A percentile compares a stretch with the other conserved stretches of the same genome.
Conservation (phyloP, 106 monocot genomes). For the Acorus gramineus region DNA sequence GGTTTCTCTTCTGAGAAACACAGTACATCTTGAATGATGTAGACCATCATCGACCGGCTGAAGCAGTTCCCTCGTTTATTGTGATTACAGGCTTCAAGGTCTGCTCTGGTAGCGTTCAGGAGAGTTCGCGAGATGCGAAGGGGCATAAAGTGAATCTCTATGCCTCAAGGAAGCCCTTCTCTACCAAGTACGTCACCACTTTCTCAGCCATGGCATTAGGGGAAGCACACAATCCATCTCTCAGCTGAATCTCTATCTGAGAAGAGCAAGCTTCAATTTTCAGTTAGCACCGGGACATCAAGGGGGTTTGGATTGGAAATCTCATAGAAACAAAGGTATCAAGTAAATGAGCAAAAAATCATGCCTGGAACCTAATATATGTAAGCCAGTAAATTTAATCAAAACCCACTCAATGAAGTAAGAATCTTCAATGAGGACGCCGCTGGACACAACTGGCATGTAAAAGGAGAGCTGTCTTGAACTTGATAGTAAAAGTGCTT, state of each 20-base stretch:
- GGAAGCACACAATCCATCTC: slow-evolving; percentile 36
- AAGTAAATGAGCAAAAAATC: neutral
- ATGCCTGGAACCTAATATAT: neutral
- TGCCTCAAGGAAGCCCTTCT: slow-evolving; percentile 45
- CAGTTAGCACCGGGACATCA: neutral
- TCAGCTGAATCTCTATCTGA: slow-evolving; percentile 60
- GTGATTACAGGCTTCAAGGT: too few species aligned
- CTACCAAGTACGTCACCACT: slow-evolving; percentile 49
- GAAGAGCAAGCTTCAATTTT: neutral
- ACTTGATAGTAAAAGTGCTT: too few species aligned
- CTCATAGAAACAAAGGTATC: neutral
- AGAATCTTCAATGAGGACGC: neutral
- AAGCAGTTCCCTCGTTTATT: too few species aligned
- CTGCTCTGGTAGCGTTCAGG: too few species aligned
- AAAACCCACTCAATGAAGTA: neutral
- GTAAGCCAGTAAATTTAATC: too few species aligned
- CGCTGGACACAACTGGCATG: too few species aligned
- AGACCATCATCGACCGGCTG: too few species aligned
- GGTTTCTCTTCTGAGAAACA: too few species aligned
- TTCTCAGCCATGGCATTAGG: slow-evolving; percentile 67
- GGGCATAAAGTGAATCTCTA: slow-evolving; percentile 5
- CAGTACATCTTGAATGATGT: too few species aligned
- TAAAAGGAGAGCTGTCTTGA: too few species aligned
- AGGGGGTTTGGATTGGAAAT: neutral
- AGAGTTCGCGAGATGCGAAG: slow-evolving; percentile 39